phyloP scores from a whole-genome alignment of 129 eudicot species.

The Flaveria bidentis region DNA sequence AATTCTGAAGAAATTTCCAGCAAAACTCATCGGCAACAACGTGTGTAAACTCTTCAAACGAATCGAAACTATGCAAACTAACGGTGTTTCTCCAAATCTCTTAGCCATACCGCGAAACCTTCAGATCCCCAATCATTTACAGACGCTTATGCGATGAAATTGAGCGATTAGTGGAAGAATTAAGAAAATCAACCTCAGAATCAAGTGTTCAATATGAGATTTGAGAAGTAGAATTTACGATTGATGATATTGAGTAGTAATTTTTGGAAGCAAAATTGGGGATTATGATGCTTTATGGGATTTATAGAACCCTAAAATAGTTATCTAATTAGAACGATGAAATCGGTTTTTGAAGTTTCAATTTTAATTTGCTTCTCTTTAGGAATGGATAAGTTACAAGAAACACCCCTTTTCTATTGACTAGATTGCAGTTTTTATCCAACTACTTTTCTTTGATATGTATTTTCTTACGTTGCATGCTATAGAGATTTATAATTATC shows the following conservation, averaged over 20 bases:
- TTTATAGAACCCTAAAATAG: conserved; percentile 26
- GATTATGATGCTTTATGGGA: conserved; percentile 10
- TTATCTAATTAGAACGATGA: not conserved
- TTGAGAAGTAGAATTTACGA: conserved; percentile 12
- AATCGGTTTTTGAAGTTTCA: not conserved
- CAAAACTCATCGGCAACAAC: conserved; percentile 26
- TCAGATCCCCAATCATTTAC: conserved; percentile 37
- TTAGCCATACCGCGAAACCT: conserved; percentile 29
- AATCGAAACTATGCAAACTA: conserved; percentile 21
- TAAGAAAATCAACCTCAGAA: not conserved
- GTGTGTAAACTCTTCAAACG: conserved; percentile 24
- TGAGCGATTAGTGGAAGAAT: conserved; percentile 5
- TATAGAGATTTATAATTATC: no score
- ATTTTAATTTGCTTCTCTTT: not conserved
- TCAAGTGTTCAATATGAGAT: not conserved
- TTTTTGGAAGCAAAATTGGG: conserved; percentile 9
- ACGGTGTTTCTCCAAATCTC: conserved; percentile 11
- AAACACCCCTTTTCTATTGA: conserved; percentile 9
- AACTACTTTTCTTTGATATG: not conserved
- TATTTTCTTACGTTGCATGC: no score
- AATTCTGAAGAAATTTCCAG: conserved; percentile 34
- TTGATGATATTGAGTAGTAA: not conserved
- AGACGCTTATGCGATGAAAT: conserved; percentile 12
- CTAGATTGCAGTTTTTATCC: not conserved
- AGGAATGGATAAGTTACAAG: not conserved